phyloP scores from a whole-genome alignment of 2,329 filamentous ascomycete species.

The Cladobotryum mycophilum region DNA sequence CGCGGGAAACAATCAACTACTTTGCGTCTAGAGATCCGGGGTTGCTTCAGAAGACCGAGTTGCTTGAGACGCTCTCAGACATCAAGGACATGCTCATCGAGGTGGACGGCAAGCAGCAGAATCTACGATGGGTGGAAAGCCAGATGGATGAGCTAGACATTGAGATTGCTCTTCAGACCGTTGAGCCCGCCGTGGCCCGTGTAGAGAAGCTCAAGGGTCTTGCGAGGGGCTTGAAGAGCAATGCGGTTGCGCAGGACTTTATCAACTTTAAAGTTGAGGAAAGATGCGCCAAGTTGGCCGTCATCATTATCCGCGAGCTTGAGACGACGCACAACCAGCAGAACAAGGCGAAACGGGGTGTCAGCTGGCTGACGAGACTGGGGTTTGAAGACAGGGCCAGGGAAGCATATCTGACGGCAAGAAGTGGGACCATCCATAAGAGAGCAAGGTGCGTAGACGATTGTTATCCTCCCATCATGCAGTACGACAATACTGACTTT shows the following conservation, averaged over 20 bases:
- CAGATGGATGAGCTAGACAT: slow-evolving; percentile 97
- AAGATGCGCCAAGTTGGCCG: slow-evolving; percentile 69
- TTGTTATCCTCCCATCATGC: not conserved
- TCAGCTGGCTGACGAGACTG: slow-evolving; percentile 76
- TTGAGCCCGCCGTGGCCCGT: slow-evolving; percentile 74
- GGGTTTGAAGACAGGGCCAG: slow-evolving; percentile 87
- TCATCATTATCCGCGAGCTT: slow-evolving; percentile 69
- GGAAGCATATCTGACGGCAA: slow-evolving; percentile 76
- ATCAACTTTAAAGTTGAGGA: slow-evolving; percentile 89
- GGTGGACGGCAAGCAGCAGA: slow-evolving; percentile 93
- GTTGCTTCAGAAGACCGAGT: slow-evolving; percentile 69
- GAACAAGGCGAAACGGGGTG: slow-evolving; percentile 70
- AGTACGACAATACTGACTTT: not conserved
- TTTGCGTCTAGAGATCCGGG: slow-evolving; percentile 73
- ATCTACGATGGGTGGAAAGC: slow-evolving; percentile 88
- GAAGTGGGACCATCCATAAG: slow-evolving; percentile 71
- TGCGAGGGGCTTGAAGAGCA: slow-evolving; percentile 74
- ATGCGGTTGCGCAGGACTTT: slow-evolving; percentile 81
- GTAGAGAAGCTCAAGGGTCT: slow-evolving; percentile 81
- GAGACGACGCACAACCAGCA: slow-evolving; percentile 71
- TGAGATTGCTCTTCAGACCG: slow-evolving; percentile 83
- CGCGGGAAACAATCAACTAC: slow-evolving; percentile 79
- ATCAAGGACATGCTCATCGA: slow-evolving; percentile 89
- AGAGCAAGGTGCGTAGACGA: slow-evolving; percentile 59
- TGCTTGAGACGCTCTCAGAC: slow-evolving; percentile 71